These are phyloP conservation scores for Sugiyamaella neomexicana DNA, from an alignment of 1,139 yeast species.

Conservation along the genomic window DNA sequence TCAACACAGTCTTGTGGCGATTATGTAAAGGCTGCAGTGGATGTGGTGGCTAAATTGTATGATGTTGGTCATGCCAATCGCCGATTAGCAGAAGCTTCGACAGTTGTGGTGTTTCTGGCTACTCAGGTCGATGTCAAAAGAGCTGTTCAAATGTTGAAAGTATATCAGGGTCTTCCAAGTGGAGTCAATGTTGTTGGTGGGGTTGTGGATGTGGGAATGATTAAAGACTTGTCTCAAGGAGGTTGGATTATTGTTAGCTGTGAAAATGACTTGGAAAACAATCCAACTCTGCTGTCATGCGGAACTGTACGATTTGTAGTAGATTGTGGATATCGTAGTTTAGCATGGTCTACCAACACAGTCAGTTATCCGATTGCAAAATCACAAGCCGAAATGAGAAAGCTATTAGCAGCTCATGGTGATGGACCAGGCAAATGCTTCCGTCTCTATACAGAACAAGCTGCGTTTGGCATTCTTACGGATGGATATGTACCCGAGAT, in stretches of 20 bases:
- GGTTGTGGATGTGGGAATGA: not conserved
- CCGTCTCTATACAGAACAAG: slow-evolving; percentile 83
- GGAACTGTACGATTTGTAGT: slow-evolving; percentile 68
- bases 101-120: slow-evolving; percentile 70
- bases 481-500: slow-evolving; percentile 84
- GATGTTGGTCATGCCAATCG: slow-evolving; percentile 39
- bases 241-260: slow-evolving; percentile 1
- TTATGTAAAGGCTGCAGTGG: slow-evolving; percentile 71
- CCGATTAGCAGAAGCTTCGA: slow-evolving; percentile 44
- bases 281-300: slow-evolving; percentile 12
- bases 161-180: slow-evolving; percentile 15
- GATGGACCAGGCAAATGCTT: slow-evolving; percentile 84
- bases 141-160: slow-evolving; percentile 12
- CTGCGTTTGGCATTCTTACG: slow-evolving; percentile 59
- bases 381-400: slow-evolving; percentile 26
- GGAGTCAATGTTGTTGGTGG: slow-evolving; percentile 84
- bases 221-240: slow-evolving; percentile 1
- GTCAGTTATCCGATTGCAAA: slow-evolving; percentile 26
- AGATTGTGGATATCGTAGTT: slow-evolving; percentile 66
- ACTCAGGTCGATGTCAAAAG: slow-evolving; percentile 83
- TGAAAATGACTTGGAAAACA: slow-evolving; percentile 16
- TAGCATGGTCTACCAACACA: slow-evolving; percentile 5
- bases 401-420: slow-evolving; percentile 47
- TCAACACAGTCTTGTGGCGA: slow-evolving; percentile 73
- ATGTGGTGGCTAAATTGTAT: slow-evolving; percentile 68